phyloP scores from a whole-genome alignment of 1,139 yeast genomes.

The Yamadazyma spencermartinsiae region DNA sequence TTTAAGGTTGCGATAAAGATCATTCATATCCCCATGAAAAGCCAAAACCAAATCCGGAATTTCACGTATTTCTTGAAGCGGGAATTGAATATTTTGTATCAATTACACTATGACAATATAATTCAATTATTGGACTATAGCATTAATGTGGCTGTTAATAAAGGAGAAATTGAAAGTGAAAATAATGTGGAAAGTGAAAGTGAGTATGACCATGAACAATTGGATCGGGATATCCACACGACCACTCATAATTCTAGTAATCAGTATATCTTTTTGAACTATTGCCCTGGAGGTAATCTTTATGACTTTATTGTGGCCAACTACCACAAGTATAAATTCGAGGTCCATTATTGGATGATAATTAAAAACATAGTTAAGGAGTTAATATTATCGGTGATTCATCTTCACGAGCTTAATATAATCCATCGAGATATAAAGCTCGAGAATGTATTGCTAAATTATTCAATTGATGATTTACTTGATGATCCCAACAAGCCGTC shows the following conservation, averaged over 20 bases:
- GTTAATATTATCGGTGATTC: conserved; percentile 65
- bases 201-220: conserved; percentile 14
- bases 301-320: conserved; percentile 52
- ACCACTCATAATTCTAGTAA: conserved; percentile 20
- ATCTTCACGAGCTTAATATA: conserved; percentile 64
- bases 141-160: conserved; percentile 23
- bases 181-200: conserved; percentile 18
- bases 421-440: conserved; percentile 89
- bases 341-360: conserved; percentile 42
- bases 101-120: conserved; percentile 43
- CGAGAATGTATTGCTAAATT: conserved; percentile 69
- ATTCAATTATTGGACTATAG: conserved; percentile 36
- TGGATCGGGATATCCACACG: conserved; percentile 22
- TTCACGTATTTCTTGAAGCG: conserved; percentile 72
- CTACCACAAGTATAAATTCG: conserved; percentile 16
- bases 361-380: conserved; percentile 69
- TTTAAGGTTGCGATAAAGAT: conserved; percentile 43
- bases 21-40: conserved; percentile 33
- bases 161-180: conserved; percentile 21
- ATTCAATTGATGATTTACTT: conserved; percentile 18
- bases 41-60: conserved; percentile 28
- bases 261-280: conserved; percentile 67
- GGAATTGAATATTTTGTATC: conserved; percentile 67
- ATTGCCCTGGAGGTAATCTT: conserved; percentile 82
- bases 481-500: conserved; percentile 22